Evolutionary conservation across 2,329 filamentous ascomycete species (phyloP).

Genomic region (Pseudopithomyces maydicus): DNA sequence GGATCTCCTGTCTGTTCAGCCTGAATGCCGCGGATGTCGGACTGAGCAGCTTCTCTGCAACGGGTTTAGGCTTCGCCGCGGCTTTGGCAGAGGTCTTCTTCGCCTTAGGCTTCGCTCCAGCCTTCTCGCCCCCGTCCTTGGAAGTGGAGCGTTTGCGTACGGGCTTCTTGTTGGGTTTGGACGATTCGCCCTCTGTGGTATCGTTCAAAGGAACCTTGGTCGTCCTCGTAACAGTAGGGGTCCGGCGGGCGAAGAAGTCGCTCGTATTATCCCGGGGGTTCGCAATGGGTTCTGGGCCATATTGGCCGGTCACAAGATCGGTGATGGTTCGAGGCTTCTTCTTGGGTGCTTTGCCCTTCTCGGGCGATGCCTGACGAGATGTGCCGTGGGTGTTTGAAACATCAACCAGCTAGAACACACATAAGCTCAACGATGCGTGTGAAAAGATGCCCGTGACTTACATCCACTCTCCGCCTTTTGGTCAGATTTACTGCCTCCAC

Average conservation of each 20-base stretch:
- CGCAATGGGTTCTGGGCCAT: conserved; percentile 19
- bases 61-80: conserved; percentile 29
- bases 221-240: conserved; percentile 15
- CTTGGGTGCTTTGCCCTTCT: conserved; percentile 42
- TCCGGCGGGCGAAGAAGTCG: conserved; percentile 31
- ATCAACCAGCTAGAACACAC: conserved; percentile 26
- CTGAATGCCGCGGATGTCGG: conserved; percentile 35
- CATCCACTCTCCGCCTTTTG: conserved; percentile 39
- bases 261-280: conserved; percentile 16
- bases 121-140: conserved; percentile 21
- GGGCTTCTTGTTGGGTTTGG: conserved; percentile 21
- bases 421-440: not conserved
- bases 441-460: conserved; percentile 7
- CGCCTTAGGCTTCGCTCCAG: conserved; percentile 19
- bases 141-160: conserved; percentile 27
- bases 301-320: conserved; percentile 44
- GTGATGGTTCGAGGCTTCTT: conserved; percentile 48
- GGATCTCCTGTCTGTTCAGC: conserved; percentile 39
- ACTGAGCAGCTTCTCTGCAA: conserved; percentile 44
- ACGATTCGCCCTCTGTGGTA: conserved; percentile 4
- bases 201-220: conserved; percentile 36
- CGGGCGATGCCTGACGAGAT: conserved; percentile 30
- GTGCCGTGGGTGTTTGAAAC: conserved; percentile 28
- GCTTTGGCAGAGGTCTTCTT: conserved; percentile 32
- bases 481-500: conserved; percentile 13